Conservation (phyloP, 345 rosid genomes). For the Rhizophora mangle region DNA sequence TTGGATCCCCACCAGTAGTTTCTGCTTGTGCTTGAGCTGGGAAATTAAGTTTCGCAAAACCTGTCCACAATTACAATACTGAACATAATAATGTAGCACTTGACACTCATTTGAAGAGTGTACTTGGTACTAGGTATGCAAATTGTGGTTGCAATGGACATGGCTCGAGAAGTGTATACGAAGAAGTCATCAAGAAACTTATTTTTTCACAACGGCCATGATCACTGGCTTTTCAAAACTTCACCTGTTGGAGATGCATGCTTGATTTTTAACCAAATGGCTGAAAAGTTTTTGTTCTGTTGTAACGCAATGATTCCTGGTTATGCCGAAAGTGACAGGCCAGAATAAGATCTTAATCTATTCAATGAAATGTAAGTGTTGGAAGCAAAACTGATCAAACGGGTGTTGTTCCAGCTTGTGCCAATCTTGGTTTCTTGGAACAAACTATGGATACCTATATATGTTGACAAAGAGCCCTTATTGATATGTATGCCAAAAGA, state of each 20-base stretch:
- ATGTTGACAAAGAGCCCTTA: slow-evolving; percentile 14
- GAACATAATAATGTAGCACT: slow-evolving; percentile 35
- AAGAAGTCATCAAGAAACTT: slow-evolving; percentile 34
- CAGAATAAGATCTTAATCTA: slow-evolving; percentile 10
- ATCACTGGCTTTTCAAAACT: slow-evolving; percentile 48
- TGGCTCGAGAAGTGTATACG: slow-evolving; percentile 35
- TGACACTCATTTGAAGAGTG: slow-evolving; percentile 44
- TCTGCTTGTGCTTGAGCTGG: slow-evolving; percentile 47
- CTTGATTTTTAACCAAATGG: slow-evolving; percentile 14
- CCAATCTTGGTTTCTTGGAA: slow-evolving; percentile 11
- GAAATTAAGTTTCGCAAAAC: slow-evolving; percentile 41
- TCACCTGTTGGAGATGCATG: slow-evolving; percentile 51
- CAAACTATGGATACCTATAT: slow-evolving; percentile 7
- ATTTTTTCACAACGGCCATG: slow-evolving; percentile 47
- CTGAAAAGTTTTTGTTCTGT: slow-evolving; percentile 9
- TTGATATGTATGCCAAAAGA: slow-evolving; percentile 21
- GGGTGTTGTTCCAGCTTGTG: slow-evolving; percentile 16
- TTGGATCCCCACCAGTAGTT: slow-evolving; percentile 47
- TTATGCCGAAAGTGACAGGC: slow-evolving; percentile 14
- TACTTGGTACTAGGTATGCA: slow-evolving; percentile 49
- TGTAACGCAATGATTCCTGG: slow-evolving; percentile 19
- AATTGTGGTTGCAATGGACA: slow-evolving; percentile 44
- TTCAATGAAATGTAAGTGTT: slow-evolving; percentile 10
- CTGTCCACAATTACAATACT: slow-evolving; percentile 39
- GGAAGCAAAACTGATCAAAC: slow-evolving; percentile 12